phyloP scores from a whole-genome alignment of 495 filamentous ascomycete genomes.

The Alectoria sarmentosa region DNA sequence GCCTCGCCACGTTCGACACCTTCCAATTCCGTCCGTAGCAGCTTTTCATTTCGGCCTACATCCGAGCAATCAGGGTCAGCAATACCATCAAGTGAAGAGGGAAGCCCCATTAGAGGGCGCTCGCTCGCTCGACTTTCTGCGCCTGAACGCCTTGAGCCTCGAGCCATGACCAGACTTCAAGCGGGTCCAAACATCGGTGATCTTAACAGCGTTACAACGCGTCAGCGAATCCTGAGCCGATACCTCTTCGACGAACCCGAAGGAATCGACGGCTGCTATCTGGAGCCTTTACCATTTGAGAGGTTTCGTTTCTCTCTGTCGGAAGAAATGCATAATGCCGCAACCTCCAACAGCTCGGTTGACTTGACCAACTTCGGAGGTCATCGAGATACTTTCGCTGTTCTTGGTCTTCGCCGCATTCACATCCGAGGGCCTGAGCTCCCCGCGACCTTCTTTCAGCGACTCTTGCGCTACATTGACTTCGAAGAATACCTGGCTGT shows the following conservation, averaged over 20 bases:
- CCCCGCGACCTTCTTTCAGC: conserved; percentile 20
- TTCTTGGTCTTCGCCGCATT: conserved; percentile 16
- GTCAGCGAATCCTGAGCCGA: conserved; percentile 14
- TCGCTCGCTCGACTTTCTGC: conserved; percentile 10
- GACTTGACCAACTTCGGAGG: conserved; percentile 21
- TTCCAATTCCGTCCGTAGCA: conserved; percentile 7
- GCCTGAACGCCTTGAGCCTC: not conserved
- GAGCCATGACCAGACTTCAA: conserved; percentile 1
- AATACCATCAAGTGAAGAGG: conserved; percentile 14
- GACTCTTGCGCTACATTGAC: conserved; percentile 23
- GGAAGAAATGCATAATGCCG: conserved; percentile 17
- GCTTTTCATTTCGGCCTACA: conserved; percentile 6
- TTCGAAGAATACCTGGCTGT: conserved; percentile 25
- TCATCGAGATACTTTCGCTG: conserved; percentile 25
- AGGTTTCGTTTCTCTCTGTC: conserved; percentile 19
- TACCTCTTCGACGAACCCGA: conserved; percentile 10
- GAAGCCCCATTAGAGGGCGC: conserved; percentile 22
- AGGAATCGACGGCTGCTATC: not conserved
- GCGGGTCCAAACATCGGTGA: not conserved
- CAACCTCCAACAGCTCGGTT: conserved; percentile 12
- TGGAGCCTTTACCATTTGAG: conserved; percentile 17
- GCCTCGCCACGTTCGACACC: conserved; percentile 17
- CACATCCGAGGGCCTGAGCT: conserved; percentile 6
- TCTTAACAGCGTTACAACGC: conserved; percentile 4
- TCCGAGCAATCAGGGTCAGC: not conserved